Evolutionary conservation across 2,329 filamentous ascomycete species (phyloP), one percentile per base, ranked within the genome.

Genomic region (Fusarium xylarioides): DNA sequence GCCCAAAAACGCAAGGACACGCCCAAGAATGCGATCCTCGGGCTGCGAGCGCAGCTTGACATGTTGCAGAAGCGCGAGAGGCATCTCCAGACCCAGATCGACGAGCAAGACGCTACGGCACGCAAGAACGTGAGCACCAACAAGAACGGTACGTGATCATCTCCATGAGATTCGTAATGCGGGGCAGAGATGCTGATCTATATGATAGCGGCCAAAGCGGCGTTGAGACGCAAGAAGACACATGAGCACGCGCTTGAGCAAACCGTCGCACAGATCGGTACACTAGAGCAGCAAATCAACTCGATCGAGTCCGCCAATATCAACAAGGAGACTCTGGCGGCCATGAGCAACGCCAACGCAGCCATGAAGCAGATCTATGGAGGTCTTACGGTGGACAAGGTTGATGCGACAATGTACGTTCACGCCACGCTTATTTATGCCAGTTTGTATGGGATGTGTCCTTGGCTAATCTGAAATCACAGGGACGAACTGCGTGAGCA

Each of bases 241-340:
- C 94, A 96, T 79, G 95, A 98, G 83, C 92, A 95, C 82, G 94
- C 93, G 63, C 90, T 98, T 66, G 94, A 97, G 76, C 95, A 98
- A 84, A 98, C 95, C 4, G 89, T 90, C 67, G 90, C 92, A 37
- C 95, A 98, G 84, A 97, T 98, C 80, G 90, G 91, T 78, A 97
- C 96, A 28, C 88, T 99, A 49, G 96, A 99, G 83, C 93, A 95
- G 80, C 95, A 99, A 82, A 97, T 98, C 80, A 96, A 96, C 82
- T 92, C 93, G 68, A 98, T 99, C 86, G 96, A 99, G 84, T 94
- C 95, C 53, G 96, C 96, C 70, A 99, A 98, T 82, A 98, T 99
- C 86, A 99, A 99, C 87, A 92, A 95, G 84, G 95, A 98, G 87
- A 99, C 96, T 18, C 87, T 98, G 74, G 90, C 92, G 76, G 95